These are phyloP conservation scores for Monoraphidium neglectum DNA, from an alignment of 139 green algal genomes.

Conservation along the genomic window DNA sequence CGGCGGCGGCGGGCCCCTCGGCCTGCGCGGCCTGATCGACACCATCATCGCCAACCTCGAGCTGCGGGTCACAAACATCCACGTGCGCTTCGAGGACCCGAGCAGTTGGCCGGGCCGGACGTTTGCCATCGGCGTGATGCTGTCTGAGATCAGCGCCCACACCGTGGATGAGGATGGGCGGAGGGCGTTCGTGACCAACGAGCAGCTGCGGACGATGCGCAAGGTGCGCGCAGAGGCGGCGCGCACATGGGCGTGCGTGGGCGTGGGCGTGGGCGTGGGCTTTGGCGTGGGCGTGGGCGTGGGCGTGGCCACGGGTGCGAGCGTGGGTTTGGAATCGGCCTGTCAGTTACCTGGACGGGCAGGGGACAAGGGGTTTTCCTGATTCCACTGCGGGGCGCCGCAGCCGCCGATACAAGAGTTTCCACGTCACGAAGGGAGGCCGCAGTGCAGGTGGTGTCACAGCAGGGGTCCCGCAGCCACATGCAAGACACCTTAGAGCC, in stretches of 20 bases:
- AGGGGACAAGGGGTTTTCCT: too few relatives aligned
- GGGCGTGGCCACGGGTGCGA: too few relatives aligned
- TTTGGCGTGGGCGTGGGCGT: too few relatives aligned
- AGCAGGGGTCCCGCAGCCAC: too few relatives aligned
- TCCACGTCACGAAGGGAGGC: too few relatives aligned
- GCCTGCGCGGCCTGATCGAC: conserved; percentile 72
- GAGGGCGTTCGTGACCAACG: conserved; percentile 80
- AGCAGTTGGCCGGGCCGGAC: conserved; percentile 53
- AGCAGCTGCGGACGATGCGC: conserved; percentile 73
- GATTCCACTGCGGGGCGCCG: too few relatives aligned
- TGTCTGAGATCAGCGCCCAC: conserved; percentile 77
- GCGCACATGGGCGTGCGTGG: not conserved
- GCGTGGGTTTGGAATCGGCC: too few relatives aligned
- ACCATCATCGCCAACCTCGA: conserved; percentile 80
- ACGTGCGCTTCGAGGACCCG: conserved; percentile 85
- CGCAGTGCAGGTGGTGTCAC: too few relatives aligned
- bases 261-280: not conserved
- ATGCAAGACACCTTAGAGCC: too few relatives aligned
- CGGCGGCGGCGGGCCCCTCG: conserved; percentile 33
- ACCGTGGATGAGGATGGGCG: conserved; percentile 85
- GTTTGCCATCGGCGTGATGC: conserved; percentile 73
- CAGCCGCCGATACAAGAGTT: too few relatives aligned
- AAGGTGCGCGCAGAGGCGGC: conserved; percentile 72
- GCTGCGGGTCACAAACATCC: conserved; percentile 90
- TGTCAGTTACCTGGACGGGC: too few relatives aligned